These are phyloP conservation scores for Plasmodium vivax DNA, from an alignment of 169 alveolate species.

Conservation along the genomic window DNA sequence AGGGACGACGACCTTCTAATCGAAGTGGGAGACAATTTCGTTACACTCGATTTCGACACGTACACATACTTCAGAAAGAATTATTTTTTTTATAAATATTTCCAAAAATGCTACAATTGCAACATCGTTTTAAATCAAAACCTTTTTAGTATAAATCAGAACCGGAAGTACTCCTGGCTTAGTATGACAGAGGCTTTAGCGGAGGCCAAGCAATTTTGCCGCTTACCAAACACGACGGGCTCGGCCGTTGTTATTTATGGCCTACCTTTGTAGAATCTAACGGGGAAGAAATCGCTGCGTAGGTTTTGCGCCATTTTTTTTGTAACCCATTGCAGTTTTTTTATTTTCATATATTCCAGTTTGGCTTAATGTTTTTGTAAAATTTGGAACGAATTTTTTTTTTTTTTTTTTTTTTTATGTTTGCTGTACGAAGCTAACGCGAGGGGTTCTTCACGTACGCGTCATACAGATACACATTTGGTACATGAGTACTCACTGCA, in stretches of 20 bases:
- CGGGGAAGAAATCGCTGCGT: neutral
- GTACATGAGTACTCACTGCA: neutral
- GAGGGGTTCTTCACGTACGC: neutral
- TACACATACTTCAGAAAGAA: slow-evolving; percentile 47
- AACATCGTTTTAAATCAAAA: slow-evolving; percentile 45
- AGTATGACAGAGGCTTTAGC: slow-evolving; percentile 77
- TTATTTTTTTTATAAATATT: slow-evolving; percentile 55
- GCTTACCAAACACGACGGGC: slow-evolving; percentile 79
- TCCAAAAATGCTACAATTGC: slow-evolving; percentile 13
- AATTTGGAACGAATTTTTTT: neutral
- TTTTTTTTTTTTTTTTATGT: neutral
- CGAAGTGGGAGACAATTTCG: slow-evolving; percentile 36
- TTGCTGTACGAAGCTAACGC: neutral
- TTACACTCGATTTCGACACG: slow-evolving; percentile 27
- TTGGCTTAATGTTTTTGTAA: neutral
- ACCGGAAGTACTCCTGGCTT: slow-evolving; percentile 62
- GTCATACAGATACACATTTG: neutral
- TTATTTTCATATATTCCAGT: slow-evolving; percentile 8
- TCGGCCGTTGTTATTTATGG: slow-evolving; percentile 80
- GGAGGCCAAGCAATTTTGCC: slow-evolving; percentile 81
- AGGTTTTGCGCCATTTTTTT: neutral
- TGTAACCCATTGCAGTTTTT: neutral
- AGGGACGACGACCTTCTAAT: neutral
- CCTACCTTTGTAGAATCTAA: slow-evolving; percentile 73
- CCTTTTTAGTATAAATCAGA: slow-evolving; percentile 44